Percentiles rank a stretch among this genome's conserved stretches.
Conservation (phyloP, 2,329 filamentous ascomycete genomes). For the Cladophialophora chaetospira region DNA sequence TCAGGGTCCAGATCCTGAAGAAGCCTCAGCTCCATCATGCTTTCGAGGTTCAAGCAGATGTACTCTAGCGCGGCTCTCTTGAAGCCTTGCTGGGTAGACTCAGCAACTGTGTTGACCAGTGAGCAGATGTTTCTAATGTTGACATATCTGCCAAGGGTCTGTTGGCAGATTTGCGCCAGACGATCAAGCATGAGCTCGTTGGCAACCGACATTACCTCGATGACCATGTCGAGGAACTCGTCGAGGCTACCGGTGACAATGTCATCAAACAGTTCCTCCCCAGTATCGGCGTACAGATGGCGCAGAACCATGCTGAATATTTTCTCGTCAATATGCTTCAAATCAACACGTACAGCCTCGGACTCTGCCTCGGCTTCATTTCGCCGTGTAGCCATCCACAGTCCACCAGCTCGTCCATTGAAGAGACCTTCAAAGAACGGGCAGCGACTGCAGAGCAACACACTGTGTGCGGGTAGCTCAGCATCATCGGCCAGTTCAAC, state of each 20-base stretch:
- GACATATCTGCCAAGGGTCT: constrained; percentile 65
- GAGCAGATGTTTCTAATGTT: constrained; percentile 77
- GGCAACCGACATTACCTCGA: constrained; percentile 86
- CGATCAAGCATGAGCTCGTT: constrained; percentile 96
- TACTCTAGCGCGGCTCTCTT: constrained; percentile 89
- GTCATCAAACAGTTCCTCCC: constrained; percentile 77
- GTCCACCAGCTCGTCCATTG: constrained; percentile 79
- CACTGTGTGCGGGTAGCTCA: constrained; percentile 70
- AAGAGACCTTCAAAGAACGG: constrained; percentile 93
- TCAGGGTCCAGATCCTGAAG: constrained; percentile 84
- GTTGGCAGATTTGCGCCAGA: constrained; percentile 86
- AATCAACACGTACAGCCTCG: constrained; percentile 68
- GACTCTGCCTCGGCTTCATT: constrained; percentile 47
- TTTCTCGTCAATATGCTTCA: constrained; percentile 74
- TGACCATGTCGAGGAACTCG: constrained; percentile 81
- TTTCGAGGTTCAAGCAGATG: constrained; percentile 85
- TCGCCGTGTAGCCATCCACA: constrained; percentile 77
- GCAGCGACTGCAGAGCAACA: constrained; percentile 77
- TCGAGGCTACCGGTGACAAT: constrained; percentile 72
- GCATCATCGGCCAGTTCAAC: constrained; percentile 77
- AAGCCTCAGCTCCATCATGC: constrained; percentile 75
- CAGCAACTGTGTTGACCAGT: constrained; percentile 81
- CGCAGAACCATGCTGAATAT: constrained; percentile 78
- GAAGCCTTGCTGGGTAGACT: constrained; percentile 80
- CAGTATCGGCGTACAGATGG: constrained; percentile 81